Conservation (phyloP, 306 rosid genomes). For the Mucuna pruriens region DNA sequence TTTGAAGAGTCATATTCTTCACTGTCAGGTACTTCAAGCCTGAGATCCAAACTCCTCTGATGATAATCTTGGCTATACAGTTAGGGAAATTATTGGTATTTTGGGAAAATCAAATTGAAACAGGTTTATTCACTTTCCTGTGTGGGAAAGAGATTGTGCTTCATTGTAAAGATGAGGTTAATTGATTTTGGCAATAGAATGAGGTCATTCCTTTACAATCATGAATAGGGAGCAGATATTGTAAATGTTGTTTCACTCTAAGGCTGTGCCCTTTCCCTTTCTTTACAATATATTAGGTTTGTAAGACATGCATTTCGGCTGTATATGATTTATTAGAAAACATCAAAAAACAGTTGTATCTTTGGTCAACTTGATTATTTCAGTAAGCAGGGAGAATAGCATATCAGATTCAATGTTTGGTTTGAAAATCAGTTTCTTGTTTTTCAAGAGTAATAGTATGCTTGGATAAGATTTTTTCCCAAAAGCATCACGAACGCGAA, state of each 20-base stretch:
- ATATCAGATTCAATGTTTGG: slow-evolving; percentile 16
- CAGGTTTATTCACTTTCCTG: slow-evolving; percentile 37
- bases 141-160: slow-evolving; percentile 33
- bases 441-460: slow-evolving; percentile 1
- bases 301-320: slow-evolving; percentile 64
- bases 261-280: slow-evolving; percentile 51
- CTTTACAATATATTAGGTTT: slow-evolving; percentile 50
- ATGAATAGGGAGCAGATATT: slow-evolving; percentile 65
- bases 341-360: slow-evolving; percentile 30
- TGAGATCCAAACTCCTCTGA: slow-evolving; percentile 46
- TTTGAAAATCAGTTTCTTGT: not conserved
- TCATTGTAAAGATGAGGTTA: slow-evolving; percentile 49
- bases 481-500: not conserved
- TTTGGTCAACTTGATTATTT: slow-evolving; percentile 27
- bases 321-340: slow-evolving; percentile 53
- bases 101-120: slow-evolving; percentile 27
- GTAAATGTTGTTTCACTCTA: slow-evolving; percentile 65
- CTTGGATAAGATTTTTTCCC: not conserved
- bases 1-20: slow-evolving; percentile 95
- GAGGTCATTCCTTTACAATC: slow-evolving; percentile 60
- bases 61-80: slow-evolving; percentile 39
- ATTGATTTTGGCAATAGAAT: slow-evolving; percentile 61
- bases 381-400: slow-evolving; percentile 20
- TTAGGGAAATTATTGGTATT: slow-evolving; percentile 37
- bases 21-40: slow-evolving; percentile 97